Conservation (phyloP, 306 rosid genomes). For the Gastrolobium bilobum region DNA sequence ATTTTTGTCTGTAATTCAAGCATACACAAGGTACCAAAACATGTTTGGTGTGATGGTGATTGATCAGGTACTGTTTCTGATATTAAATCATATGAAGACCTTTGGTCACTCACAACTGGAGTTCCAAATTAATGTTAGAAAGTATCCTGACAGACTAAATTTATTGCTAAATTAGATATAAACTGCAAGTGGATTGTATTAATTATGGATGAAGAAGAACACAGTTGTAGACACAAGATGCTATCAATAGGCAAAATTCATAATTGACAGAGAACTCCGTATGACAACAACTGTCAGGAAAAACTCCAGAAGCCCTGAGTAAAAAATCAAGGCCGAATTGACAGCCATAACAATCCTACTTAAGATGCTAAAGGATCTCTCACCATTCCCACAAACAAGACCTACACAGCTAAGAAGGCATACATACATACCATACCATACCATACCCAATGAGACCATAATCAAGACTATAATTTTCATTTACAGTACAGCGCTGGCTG, state of each 20-base stretch:
- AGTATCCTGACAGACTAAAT: not conserved
- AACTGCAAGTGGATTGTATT: not conserved
- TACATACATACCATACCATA: not conserved
- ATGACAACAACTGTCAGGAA: conserved; percentile 41
- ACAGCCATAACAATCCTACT: conserved; percentile 42
- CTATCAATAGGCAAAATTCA: not conserved
- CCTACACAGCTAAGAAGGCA: not conserved
- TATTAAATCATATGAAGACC: not conserved
- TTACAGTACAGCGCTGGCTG: conserved; percentile 31
- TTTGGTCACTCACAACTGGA: not conserved
- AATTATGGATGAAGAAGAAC: conserved; percentile 18
- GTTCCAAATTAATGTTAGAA: not conserved
- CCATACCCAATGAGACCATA: not conserved
- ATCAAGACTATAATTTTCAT: conserved; percentile 29
- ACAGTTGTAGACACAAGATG: not conserved
- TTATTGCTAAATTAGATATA: not conserved
- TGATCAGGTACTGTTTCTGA: not conserved
- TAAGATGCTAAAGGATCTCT: conserved; percentile 28
- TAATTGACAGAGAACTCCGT: not conserved
- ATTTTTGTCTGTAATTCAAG: too few species aligned
- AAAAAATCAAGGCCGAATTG: conserved; percentile 49
- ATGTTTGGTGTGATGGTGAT: conserved; percentile 18
- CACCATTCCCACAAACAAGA: conserved; percentile 17
- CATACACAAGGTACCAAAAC: not conserved
- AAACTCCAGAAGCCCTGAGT: conserved; percentile 52